Percentiles rank a stretch among this genome's conserved stretches.
These are phyloP conservation scores for slime mould (Dictyostelium discoideum) DNA, from an alignment of 78 protist genomes.

Conservation along the genomic window DNA sequence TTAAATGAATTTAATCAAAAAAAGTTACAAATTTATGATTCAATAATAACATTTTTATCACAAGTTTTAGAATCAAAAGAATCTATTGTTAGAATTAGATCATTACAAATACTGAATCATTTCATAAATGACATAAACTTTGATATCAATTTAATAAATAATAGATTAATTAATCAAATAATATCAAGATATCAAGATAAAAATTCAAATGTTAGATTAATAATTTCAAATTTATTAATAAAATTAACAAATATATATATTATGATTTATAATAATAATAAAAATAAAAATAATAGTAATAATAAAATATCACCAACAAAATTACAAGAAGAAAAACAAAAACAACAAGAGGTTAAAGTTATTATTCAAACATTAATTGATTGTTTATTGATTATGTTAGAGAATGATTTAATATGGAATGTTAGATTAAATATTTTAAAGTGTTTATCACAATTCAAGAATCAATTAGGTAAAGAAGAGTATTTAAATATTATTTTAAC, in stretches of 20 bases:
- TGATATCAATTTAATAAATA: background rate
- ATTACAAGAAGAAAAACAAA: background rate
- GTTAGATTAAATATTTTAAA: background rate
- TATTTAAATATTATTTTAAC: background rate
- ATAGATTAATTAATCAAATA: background rate
- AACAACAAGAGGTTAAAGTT: background rate
- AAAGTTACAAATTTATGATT: constrained; percentile 6
- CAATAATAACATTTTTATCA: background rate
- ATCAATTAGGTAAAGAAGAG: background rate
- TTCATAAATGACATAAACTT: background rate
- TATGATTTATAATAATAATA: background rate
- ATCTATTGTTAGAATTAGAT: constrained; percentile 50
- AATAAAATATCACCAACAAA: background rate
- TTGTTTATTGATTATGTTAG: background rate
- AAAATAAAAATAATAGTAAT: background rate
- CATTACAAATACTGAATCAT: constrained; percentile 17
- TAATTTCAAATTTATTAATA: background rate
- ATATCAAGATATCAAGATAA: constrained; percentile 43
- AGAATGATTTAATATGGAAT: constrained; percentile 1
- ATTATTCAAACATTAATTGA: background rate
- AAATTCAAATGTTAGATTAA: constrained; percentile 22
- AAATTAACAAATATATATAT: background rate
- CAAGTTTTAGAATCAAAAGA: constrained; percentile 56
- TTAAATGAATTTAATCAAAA: background rate
- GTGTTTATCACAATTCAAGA: background rate